phyloP scores from a whole-genome alignment of 2,329 filamentous ascomycete genomes.

The Aspergillus pseudoglaucus region DNA sequence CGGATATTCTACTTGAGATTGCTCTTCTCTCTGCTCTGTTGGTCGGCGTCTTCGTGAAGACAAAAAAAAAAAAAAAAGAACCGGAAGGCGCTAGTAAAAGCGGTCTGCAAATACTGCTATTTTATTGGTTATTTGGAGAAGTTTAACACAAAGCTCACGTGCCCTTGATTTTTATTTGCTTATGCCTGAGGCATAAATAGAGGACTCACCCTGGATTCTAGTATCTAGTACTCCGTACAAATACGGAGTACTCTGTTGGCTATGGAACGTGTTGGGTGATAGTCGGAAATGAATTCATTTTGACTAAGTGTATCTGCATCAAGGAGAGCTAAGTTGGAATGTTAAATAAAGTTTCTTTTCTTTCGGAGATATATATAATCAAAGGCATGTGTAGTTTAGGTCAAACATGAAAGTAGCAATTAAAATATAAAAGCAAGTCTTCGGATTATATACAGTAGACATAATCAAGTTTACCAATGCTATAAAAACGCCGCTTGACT shows the following conservation, averaged over 20 bases:
- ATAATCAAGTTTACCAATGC: no score
- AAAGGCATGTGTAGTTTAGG: no score
- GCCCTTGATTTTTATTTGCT: background rate
- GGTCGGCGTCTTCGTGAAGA: conserved; percentile 10
- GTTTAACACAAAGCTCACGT: conserved; percentile 11
- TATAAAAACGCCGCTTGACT: no score
- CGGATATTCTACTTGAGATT: background rate
- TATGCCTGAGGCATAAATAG: background rate
- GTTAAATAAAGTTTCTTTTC: background rate
- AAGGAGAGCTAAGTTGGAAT: no score
- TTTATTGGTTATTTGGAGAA: conserved; percentile 15
- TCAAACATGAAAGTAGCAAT: no score
- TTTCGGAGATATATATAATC: no score
- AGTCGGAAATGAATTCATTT: no score
- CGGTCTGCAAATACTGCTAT: conserved; percentile 13
- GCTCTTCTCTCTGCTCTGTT: conserved; percentile 1
- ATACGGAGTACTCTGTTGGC: no score
- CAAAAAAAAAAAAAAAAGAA: conserved; percentile 17
- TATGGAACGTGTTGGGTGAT: no score
- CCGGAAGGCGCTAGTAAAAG: conserved; percentile 15
- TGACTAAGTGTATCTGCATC: no score
- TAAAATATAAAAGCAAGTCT: no score
- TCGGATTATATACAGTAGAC: no score
- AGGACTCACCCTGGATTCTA: background rate
- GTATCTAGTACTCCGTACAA: background rate